Conservation (phyloP, 2,329 filamentous ascomycete species). For the Ophiocordyceps sinensis region DNA sequence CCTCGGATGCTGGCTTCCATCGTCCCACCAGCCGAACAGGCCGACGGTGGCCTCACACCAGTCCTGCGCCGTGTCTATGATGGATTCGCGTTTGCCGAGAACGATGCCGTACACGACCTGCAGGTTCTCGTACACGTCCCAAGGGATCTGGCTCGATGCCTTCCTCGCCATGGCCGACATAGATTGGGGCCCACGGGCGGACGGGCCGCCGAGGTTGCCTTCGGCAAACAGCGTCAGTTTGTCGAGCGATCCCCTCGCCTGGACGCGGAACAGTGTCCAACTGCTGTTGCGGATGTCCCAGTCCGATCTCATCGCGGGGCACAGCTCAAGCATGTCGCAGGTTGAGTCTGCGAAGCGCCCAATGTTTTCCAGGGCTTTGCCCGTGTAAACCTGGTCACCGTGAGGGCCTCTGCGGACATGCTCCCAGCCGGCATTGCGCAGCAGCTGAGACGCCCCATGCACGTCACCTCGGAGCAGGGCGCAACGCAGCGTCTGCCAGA, state of each 20-base stretch:
- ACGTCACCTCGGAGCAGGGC: conserved; percentile 65
- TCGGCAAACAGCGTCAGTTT: conserved; percentile 69
- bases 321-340: conserved; percentile 54
- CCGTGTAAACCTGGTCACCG: conserved; percentile 54
- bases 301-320: conserved; percentile 53
- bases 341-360: conserved; percentile 56
- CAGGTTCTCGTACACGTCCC: conserved; percentile 78
- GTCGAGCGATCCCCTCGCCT: conserved; percentile 52
- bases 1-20: conserved; percentile 40
- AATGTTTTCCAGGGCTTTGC: conserved; percentile 63
- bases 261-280: conserved; percentile 73
- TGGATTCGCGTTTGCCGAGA: conserved; percentile 59
- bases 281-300: conserved; percentile 76
- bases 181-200: conserved; percentile 29
- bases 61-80: conserved; percentile 66
- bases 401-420: conserved; percentile 55
- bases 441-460: conserved; percentile 46
- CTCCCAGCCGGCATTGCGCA: conserved; percentile 66
- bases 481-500: conserved; percentile 74
- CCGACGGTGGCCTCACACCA: conserved; percentile 84
- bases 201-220: conserved; percentile 30
- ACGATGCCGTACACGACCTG: conserved; percentile 68
- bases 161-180: conserved; percentile 55
- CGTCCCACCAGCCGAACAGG: conserved; percentile 85
- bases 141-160: conserved; percentile 77